phyloP scores from a whole-genome alignment of 768 basidiomycete genomes.

The Lactifluus subvellereus region DNA sequence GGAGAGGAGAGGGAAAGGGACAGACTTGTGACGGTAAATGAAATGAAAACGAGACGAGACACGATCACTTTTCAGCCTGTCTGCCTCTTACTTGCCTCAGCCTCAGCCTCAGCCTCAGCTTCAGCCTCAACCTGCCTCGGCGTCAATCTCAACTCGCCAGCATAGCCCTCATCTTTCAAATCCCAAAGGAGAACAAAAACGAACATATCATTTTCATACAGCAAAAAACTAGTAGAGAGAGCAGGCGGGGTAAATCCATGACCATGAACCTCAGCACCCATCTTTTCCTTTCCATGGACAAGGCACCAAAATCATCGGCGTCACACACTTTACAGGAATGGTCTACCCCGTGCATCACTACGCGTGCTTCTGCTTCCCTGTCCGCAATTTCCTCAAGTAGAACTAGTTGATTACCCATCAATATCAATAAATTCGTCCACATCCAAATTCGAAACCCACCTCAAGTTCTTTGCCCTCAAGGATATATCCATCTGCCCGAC shows the following conservation, averaged over 20 bases:
- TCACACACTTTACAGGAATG: neutral
- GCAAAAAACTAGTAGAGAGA: neutral
- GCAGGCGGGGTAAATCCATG: neutral
- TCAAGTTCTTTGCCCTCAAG: constrained; percentile 99
- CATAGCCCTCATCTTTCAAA: neutral
- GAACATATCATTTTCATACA: constrained; percentile 1
- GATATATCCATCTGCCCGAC: constrained; percentile 94
- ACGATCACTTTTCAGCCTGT: too few species aligned
- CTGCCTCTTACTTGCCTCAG: too few species aligned
- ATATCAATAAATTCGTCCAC: neutral
- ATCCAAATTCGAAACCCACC: constrained; percentile 42
- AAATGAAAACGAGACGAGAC: neutral
- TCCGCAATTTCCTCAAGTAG: constrained; percentile 89
- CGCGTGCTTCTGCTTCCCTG: constrained; percentile 94
- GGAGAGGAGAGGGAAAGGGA: constrained; percentile 7
- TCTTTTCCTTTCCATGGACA: neutral
- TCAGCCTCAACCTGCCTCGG: too few species aligned
- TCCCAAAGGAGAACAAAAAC: neutral
- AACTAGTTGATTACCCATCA: constrained; percentile 48
- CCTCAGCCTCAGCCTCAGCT: too few species aligned
- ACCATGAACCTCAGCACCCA: neutral
- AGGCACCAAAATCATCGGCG: neutral
- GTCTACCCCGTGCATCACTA: constrained; percentile 25
- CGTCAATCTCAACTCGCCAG: too few species aligned
- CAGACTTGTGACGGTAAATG: constrained; percentile 6